phyloP scores from a whole-genome alignment of 345 rosid genomes.

The Salix arbutifolia region DNA sequence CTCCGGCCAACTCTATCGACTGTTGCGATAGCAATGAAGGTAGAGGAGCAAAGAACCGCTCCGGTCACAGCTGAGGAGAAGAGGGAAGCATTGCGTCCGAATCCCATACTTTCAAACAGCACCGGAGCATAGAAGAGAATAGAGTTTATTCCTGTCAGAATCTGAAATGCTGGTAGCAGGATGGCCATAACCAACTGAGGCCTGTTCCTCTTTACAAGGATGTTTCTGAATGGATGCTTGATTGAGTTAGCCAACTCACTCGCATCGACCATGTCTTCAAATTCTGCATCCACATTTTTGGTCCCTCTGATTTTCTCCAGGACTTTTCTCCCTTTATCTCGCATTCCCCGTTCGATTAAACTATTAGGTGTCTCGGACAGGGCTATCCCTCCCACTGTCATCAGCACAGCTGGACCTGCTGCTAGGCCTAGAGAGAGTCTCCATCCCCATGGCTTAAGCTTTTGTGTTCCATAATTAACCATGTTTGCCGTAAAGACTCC shows the following conservation, averaged over 20 bases:
- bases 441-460: conserved; percentile 90
- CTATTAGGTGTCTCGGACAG: conserved; percentile 93
- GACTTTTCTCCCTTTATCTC: conserved; percentile 55
- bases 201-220: conserved; percentile 61
- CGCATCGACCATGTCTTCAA: conserved; percentile 80
- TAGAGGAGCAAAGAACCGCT: conserved; percentile 79
- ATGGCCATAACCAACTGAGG: conserved; percentile 84
- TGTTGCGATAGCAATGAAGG: conserved; percentile 67
- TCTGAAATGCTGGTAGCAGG: conserved; percentile 78
- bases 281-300: conserved; percentile 60
- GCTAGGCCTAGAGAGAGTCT: conserved; percentile 93
- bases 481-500: conserved; percentile 90
- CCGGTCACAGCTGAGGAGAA: conserved; percentile 94
- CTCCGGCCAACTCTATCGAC: conserved; percentile 78
- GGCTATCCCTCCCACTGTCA: conserved; percentile 71
- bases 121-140: conserved; percentile 94
- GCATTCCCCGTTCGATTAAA: conserved; percentile 61
- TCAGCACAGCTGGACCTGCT: conserved; percentile 68
- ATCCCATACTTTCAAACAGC: conserved; percentile 87
- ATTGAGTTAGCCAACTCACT: conserved; percentile 79
- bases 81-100: conserved; percentile 68
- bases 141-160: conserved; percentile 88
- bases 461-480: conserved; percentile 80
- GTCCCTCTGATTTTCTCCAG: conserved; percentile 81
- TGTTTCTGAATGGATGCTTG: conserved; percentile 82